These are phyloP conservation scores for Bombardia bombarda DNA, from an alignment of 495 filamentous ascomycete genomes.

Conservation along the genomic window DNA sequence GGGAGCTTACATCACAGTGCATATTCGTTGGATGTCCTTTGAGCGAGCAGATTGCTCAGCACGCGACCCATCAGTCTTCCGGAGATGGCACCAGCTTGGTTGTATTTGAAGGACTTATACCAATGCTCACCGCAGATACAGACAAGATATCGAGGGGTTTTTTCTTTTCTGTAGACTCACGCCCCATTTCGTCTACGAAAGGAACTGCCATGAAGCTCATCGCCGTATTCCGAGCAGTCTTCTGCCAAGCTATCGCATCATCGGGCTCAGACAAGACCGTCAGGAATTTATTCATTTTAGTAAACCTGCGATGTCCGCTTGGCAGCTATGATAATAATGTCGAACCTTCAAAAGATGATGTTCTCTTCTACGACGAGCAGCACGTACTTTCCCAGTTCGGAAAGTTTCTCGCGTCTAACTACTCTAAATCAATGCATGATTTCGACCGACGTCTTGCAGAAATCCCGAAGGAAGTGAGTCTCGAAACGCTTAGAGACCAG, in stretches of 20 bases:
- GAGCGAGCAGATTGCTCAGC: no score
- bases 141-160: slow-evolving; percentile 51
- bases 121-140: slow-evolving; percentile 41
- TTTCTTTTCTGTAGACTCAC: slow-evolving; percentile 69
- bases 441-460: background rate
- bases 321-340: slow-evolving; percentile 82
- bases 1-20: slow-evolving; percentile 49
- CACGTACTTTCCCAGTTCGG: slow-evolving; percentile 43
- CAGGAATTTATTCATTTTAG: slow-evolving; percentile 59
- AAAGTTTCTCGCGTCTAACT: slow-evolving; percentile 45
- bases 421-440: background rate
- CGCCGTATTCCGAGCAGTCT: slow-evolving; percentile 23
- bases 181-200: slow-evolving; percentile 58
- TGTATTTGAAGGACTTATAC: slow-evolving; percentile 48
- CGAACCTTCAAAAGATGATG: slow-evolving; percentile 84
- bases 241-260: slow-evolving; percentile 1
- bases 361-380: slow-evolving; percentile 63
- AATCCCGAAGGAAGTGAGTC: background rate
- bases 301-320: slow-evolving; percentile 64
- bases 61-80: no score
- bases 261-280: background rate
- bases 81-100: no score
- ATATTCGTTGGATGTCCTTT: no score
- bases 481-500: no score
- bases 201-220: slow-evolving; percentile 62